phyloP scores from a whole-genome alignment of 768 basidiomycete species.

The Nidula microcarpa region DNA sequence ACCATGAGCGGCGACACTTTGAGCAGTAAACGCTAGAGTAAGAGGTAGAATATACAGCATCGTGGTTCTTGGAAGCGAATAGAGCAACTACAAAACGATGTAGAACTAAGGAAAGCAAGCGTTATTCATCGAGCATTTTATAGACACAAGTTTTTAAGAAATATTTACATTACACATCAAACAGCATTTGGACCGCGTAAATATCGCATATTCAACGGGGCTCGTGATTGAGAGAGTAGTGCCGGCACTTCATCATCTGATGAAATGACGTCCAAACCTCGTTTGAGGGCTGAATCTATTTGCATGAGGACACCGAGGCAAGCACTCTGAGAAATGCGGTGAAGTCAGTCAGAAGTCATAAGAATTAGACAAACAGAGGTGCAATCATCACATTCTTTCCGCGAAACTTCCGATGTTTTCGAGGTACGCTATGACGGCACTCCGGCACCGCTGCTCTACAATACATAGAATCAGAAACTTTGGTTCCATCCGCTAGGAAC shows the following conservation, averaged over 20 bases:
- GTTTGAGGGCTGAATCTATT: background rate
- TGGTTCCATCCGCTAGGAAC: too few species aligned
- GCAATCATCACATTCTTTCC: background rate
- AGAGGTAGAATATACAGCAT: constrained; percentile 13
- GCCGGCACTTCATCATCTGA: background rate
- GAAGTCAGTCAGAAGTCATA: too few species aligned
- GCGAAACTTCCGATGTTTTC: background rate
- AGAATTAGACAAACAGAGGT: too few species aligned
- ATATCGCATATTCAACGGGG: background rate
- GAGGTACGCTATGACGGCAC: background rate
- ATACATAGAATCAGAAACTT: too few species aligned
- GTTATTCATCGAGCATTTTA: background rate
- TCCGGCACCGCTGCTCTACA: too few species aligned
- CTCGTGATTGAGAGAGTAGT: background rate
- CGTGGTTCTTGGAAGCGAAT: too few species aligned
- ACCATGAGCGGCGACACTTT: constrained; percentile 34
- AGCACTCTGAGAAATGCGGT: too few species aligned
- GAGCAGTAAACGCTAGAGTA: constrained; percentile 23
- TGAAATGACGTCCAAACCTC: background rate
- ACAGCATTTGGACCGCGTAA: background rate
- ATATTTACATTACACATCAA: background rate
- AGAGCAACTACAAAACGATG: background rate
- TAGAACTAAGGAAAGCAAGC: background rate
- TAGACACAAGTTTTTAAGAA: background rate
- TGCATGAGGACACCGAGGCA: too few species aligned